Evolutionary conservation across 2,329 filamentous ascomycete genomes (phyloP), one percentile per base, ranked within the genome.

Genomic region (Sarocladiaceae sp.): DNA sequence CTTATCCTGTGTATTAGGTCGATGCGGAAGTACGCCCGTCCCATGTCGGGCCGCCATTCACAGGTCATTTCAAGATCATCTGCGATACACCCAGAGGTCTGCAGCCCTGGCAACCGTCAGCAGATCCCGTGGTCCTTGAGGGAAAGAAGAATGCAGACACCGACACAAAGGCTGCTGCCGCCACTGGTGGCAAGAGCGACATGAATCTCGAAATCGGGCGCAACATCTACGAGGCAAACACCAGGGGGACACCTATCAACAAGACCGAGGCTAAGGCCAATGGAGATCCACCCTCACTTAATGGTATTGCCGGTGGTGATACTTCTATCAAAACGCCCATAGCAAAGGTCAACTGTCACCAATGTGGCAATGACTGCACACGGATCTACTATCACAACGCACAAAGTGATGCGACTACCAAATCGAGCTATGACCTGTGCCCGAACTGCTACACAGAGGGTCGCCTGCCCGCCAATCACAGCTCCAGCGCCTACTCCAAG

Each of bases 1-100:
- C n/a, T n/a, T n/a, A n/a, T n/a, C n/a, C n/a, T n/a, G n/a, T n/a
- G n/a, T 25, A 29, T 20, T 57, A 97, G 93, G 93, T 99, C 63
- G 94, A 99, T 71, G 90, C 93, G 26, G 93, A 97, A 66, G 92
- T 94, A 59, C 83, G 94, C 54, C 94, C 94, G 10, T 97, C 94
- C 2, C 94, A 92, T 67, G 93, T 97, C 59, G 93, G 93, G 1
- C 93, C 94, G 3, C 94, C 94, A 6, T 97, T 97, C 64, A 99
- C 94, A 3, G 94, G 94, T 35, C 94, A 99, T 68, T 99, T 99
- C 80, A 88, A 90, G 67, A 86, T 97, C 56, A 93, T 93, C 53
- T 94, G 91, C 64, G 94, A 99, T 67, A 99, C 94, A 1, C 94
- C 94, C 51, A 86, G 94, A 54, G 94, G 94, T 33, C 80, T 99